A percentile compares a stretch with the other conserved stretches of the same genome.
phyloP scores from a whole-genome alignment of 345 rosid genomes.

The Salix purpurea region DNA sequence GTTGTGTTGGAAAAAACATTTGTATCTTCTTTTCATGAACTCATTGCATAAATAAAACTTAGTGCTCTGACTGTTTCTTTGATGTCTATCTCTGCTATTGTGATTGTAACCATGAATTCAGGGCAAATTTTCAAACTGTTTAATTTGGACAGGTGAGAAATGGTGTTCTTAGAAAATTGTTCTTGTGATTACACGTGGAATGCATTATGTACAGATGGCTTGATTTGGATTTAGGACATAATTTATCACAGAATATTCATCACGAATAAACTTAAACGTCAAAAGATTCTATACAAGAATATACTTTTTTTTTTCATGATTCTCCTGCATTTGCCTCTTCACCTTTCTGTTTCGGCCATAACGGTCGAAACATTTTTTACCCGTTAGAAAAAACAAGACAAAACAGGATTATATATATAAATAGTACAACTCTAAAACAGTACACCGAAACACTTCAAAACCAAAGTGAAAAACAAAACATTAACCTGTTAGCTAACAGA shows the following conservation, averaged over 20 bases:
- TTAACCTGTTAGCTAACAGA: no score
- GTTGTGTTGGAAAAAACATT: neutral
- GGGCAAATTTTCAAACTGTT: neutral
- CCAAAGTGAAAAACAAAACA: no score
- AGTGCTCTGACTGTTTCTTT: neutral
- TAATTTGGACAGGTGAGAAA: neutral
- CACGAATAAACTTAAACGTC: neutral
- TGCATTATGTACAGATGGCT: conserved; percentile 1
- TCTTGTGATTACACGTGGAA: conserved; percentile 16
- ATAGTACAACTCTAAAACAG: no score
- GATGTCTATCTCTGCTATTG: neutral
- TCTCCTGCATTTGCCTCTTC: neutral
- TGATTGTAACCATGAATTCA: neutral
- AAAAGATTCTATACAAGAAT: conserved; percentile 9
- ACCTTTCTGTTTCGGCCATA: no score
- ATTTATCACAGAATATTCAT: conserved; percentile 9
- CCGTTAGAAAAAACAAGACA: no score
- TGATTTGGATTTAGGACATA: neutral
- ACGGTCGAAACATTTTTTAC: no score
- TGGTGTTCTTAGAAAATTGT: neutral
- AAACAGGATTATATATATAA: no score
- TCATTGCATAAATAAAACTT: neutral
- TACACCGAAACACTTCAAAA: no score
- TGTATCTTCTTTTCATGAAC: neutral
- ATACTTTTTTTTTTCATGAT: neutral